Base-by-base conservation (phyloP, 768 basidiomycete genomes). In the Tulasnella calospora region DNA sequence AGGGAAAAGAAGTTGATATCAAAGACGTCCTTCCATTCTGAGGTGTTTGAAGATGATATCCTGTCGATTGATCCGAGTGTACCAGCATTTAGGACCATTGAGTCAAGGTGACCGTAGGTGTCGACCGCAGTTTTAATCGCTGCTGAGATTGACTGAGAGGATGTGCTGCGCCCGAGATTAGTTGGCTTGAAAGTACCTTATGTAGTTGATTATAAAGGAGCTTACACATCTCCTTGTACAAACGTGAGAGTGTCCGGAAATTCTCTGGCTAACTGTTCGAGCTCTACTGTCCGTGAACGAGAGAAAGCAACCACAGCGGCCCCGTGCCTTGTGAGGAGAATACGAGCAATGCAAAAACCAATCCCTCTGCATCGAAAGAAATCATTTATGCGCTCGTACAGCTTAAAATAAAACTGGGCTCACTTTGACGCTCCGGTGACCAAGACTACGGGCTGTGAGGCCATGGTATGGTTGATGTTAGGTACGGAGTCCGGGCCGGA, bases 1-100 rank as follows among this genome's bases (percentile, higher is more conserved):
- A 94, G 87, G 1, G 95, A 94, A 85, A 95, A 94, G 84, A 97
- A 92, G 84, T 96, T 97, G 84, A 94, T 87, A 81, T 96, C 92
- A 82, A 97, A 94, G 82, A 91, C 88, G 33, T 83, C 81, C 82
- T 89, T 91, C 94, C 93, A 94, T 30, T 85, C 84, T 75, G 89
- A 86, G 51, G 92, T 80, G 70, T 89, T 88, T 21, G 84, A 87
- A 74, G 69, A 47, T 30, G 67, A 38, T 7, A 93, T 88, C 51
- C 86, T 87, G 78, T 90, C 88, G 33, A 95, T 81, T 23, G 94
- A 94, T 57, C 91, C 90, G 33, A 96, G 84, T 0, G 88, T 89
- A 5, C 89, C 96, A n/a, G 95, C 96, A 81, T 95, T 98, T 74
- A 98, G 87, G 79, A 97, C 84, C 79, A 98, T 85, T 35, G 88